These are phyloP conservation scores for Vitis riparia DNA, from an alignment of 164 flowering plant genomes.

Conservation along the genomic window DNA sequence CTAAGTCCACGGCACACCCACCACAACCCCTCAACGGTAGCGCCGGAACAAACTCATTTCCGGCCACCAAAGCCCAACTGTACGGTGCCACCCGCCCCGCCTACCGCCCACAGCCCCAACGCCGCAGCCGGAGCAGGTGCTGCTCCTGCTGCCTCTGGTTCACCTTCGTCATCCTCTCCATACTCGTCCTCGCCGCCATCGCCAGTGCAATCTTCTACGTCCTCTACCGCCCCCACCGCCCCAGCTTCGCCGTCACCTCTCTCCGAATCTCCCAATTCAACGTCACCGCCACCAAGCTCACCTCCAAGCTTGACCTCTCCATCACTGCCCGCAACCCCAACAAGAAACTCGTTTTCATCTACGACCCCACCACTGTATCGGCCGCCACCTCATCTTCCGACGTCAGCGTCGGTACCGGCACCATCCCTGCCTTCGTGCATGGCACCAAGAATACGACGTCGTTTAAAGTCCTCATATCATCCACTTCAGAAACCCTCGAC, in stretches of 20 bases:
- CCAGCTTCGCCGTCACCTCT: slow-evolving; percentile 59
- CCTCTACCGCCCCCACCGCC: slow-evolving; percentile 81
- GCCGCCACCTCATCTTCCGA: slow-evolving; percentile 18
- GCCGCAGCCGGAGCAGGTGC: slow-evolving; percentile 43
- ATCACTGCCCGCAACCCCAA: slow-evolving; percentile 69
- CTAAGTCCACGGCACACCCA: slow-evolving; percentile 35
- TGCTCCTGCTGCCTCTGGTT: slow-evolving; percentile 61
- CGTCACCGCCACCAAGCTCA: slow-evolving; percentile 45
- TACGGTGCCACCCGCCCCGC: slow-evolving; percentile 64
- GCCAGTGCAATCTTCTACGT: slow-evolving; percentile 56
- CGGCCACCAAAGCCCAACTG: slow-evolving; percentile 61
- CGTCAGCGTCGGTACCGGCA: slow-evolving; percentile 26
- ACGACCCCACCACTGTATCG: slow-evolving; percentile 31
- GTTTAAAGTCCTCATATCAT: slow-evolving; percentile 23
- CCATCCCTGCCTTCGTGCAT: slow-evolving; percentile 35
- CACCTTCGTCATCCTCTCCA: slow-evolving; percentile 38
- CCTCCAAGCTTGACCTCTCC: slow-evolving; percentile 44
- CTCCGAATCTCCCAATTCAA: slow-evolving; percentile 62
- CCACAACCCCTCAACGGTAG: slow-evolving; percentile 14
- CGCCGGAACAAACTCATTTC: slow-evolving; percentile 29
- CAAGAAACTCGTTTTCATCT: slow-evolving; percentile 52
- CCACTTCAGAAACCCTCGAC: slow-evolving; percentile 27
- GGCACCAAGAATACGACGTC: slow-evolving; percentile 52
- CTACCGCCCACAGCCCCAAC: slow-evolving; percentile 65
- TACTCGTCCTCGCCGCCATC: slow-evolving; percentile 50